Evolutionary conservation across 208 protist species (phyloP), one percentile per base, ranked within the genome.

Genomic region (Leishmania turanica): DNA sequence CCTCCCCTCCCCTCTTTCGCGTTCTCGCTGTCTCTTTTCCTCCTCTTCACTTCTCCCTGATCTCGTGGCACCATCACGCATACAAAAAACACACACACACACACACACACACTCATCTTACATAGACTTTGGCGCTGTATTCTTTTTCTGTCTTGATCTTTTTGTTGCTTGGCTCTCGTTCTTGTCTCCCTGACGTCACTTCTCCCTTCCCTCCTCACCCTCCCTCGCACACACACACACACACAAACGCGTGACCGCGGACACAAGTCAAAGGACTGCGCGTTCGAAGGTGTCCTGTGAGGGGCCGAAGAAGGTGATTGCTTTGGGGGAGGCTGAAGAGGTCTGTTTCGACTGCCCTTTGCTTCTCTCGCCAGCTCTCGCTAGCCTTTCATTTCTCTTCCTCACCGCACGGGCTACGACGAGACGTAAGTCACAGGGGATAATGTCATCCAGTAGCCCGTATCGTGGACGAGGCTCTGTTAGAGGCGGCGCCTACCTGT

Each of bases 391-490:
- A 47, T 37, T 49, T 24, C 42, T 17, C 73, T 7, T 62, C 37
- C 1, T 60, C 60, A 15, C 58, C n/a, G 45, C 60, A 37, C 58
- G 45, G 69, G 68, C n/a, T 21, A 51, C 66, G 7, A 47, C 47
- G 5, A 54, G 34, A 34, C 47, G 21, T 9, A 31, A 68, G 34
- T 40, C 7, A 71, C 70, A 69, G 40, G 8, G 40, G 11, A 53
- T 24, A 19, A 78, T 78, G 75, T 24, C 53, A 45, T 68, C 58
- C n/a, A n/a, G 58, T 6, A 78, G 54, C 40, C 58, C 40, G 19
- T 49, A 78, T 78, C 54, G 42, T 31, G 37, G 40, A 54, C 45
- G 75, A 54, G 75, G 75, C 9, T 65, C 54, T 49, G 13, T 37
- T 53, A 49, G 75, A 19, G 58, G 42, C 37, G 60, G 15, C 65